These are phyloP conservation scores for Hymenoscyphus occultus DNA, from an alignment of 2,329 filamentous ascomycete species.

Conservation along the genomic window DNA sequence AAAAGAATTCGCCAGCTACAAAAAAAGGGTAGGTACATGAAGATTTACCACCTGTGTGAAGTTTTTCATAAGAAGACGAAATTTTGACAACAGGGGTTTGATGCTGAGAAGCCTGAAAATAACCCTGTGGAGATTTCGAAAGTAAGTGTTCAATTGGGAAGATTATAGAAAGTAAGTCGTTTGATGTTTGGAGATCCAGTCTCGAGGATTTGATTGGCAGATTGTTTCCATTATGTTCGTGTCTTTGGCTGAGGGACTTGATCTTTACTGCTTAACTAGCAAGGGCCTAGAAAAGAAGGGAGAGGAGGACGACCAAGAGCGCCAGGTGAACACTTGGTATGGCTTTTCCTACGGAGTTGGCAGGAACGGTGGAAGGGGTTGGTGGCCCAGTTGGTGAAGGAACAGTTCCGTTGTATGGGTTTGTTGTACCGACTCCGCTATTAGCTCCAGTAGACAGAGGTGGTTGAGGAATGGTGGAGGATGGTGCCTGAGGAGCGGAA, in stretches of 20 bases:
- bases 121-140: too few relatives aligned
- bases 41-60: neutral
- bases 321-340: neutral
- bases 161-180: neutral
- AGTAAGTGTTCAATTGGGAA: too few relatives aligned
- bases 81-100: neutral
- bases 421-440: neutral
- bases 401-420: neutral
- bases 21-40: neutral
- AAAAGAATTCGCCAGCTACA: neutral
- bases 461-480: neutral
- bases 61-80: neutral
- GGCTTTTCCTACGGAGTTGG: neutral
- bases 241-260: neutral
- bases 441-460: neutral
- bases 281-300: neutral
- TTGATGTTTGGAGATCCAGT: neutral
- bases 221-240: neutral
- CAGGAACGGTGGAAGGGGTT: neutral
- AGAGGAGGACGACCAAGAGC: neutral
- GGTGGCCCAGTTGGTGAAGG: neutral
- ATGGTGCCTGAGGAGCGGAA: neutral
- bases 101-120: neutral
- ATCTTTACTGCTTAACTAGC: neutral
- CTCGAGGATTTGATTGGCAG: neutral